Evolutionary conservation across 1,284 basidiomycete species (phyloP), one percentile per base, ranked within the genome.

Genomic region (Moesziomyces globuligerus): DNA sequence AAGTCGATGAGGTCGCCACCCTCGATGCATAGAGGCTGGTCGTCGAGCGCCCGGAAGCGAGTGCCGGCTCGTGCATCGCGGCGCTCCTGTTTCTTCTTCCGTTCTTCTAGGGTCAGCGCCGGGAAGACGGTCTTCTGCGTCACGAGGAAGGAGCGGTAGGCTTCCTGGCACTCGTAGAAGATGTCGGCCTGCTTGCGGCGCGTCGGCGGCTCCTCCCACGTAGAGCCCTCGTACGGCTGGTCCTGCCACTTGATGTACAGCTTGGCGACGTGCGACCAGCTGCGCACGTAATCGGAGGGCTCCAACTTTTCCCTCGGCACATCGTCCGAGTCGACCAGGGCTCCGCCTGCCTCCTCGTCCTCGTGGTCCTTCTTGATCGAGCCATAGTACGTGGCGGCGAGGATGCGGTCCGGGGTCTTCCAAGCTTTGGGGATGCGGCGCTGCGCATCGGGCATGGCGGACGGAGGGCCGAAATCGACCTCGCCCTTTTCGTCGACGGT

Each of bases 161-260:
- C 92, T 1, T 74, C 81, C 62, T 87, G 83, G 79, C 90, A 94
- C 1, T 89, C 88, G 3, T 84, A 76, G 80, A 90, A 91, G 15
- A 83, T 76, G 13, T 86, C 86, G 8, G 83, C 68, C 47, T 89
- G 88, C 36, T 83, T 86, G 2, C 73, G 78, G n/a, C 85, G 85
- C 39, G 91, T 91, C 1, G 93, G 93, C 10, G 91, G 89, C 82
- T 94, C 54, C 32, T 76, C 93, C 91, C 91, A 94, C 9, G 90
- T 90, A n/a, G 92, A 89, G 84, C 93, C 89, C 29, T 93, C 91
- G 71, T 97, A 96, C 25, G 90, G 89, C 40, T 95, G 85, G 72
- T 94, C 93, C 34, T 89, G 86, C 92, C 93, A 97, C 83, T 96
- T 97, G 72, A 92, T 41, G 24, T 74, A 47, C 25, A 72, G 23